Evolutionary conservation across 1,284 basidiomycete species (phyloP).

Genomic region (Phylloboletellus chloephorus): DNA sequence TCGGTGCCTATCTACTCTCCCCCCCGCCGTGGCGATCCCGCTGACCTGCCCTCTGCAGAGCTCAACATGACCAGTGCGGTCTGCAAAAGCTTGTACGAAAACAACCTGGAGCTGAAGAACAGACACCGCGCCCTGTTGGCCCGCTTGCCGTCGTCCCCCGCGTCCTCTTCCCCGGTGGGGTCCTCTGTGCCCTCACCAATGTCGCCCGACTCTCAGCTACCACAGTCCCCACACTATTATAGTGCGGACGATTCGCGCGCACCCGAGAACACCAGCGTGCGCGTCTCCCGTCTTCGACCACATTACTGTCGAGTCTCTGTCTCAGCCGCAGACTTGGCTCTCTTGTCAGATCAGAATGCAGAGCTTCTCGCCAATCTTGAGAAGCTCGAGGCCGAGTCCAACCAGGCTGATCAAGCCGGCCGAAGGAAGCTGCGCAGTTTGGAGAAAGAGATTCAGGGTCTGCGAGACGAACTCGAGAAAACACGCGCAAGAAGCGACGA

Average conservation of each 20-base stretch:
- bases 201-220: conserved; percentile 30
- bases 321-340: conserved; percentile 61
- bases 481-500: conserved; percentile 63
- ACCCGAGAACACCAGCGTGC: conserved; percentile 14
- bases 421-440: conserved; percentile 63
- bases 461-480: conserved; percentile 69
- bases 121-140: conserved; percentile 64
- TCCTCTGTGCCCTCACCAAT: conserved; percentile 29
- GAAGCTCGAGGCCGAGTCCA: conserved; percentile 66
- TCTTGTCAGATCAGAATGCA: conserved; percentile 75
- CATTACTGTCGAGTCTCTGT: conserved; percentile 56
- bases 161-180: conserved; percentile 29
- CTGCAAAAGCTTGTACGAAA: conserved; percentile 64
- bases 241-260: conserved; percentile 20
- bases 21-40: conserved; percentile 11
- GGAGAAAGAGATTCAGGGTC: conserved; percentile 67
- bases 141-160: conserved; percentile 44
- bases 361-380: conserved; percentile 72
- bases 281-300: conserved; percentile 27
- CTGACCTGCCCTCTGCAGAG: conserved; percentile 41
- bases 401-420: conserved; percentile 59
- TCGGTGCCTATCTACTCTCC: conserved; percentile 44
- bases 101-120: conserved; percentile 60
- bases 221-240: conserved; percentile 35
- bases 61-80: conserved; percentile 62